Percentiles rank a stretch among this genome's conserved stretches.
phyloP scores from a whole-genome alignment of 2,329 filamentous ascomycete genomes.

The Plenodomus biglobosus region DNA sequence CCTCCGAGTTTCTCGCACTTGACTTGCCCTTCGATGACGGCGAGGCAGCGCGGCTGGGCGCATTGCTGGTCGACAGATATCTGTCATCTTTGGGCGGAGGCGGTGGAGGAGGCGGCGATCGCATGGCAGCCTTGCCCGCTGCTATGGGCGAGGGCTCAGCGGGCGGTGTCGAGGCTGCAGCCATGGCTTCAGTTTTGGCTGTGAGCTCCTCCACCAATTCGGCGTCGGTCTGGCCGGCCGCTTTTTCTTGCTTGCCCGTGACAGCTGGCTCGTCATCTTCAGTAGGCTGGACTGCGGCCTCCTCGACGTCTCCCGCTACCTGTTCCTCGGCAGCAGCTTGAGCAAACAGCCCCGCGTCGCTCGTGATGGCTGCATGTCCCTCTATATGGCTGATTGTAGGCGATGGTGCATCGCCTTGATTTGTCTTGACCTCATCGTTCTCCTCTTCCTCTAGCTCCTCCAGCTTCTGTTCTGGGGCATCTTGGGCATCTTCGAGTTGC shows the following conservation, averaged over 20 bases:
- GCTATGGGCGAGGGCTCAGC: slow-evolving; percentile 22
- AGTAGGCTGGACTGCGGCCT: no score
- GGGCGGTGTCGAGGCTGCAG: slow-evolving; percentile 24
- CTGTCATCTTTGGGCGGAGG: slow-evolving; percentile 55
- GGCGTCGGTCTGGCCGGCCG: slow-evolving; percentile 5
- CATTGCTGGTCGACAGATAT: slow-evolving; percentile 49
- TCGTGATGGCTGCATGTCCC: slow-evolving; percentile 5
- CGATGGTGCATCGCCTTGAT: neutral
- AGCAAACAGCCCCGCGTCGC: slow-evolving; percentile 27
- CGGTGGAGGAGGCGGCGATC: slow-evolving; percentile 48
- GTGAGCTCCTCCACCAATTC: slow-evolving; percentile 20
- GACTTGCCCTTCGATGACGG: slow-evolving; percentile 41
- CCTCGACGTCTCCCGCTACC: no score
- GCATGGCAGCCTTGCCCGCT: slow-evolving; percentile 33
- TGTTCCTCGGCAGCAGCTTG: slow-evolving; percentile 9
- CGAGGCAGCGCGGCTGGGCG: slow-evolving; percentile 46
- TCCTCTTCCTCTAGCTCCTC: slow-evolving; percentile 15
- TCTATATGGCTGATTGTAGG: neutral
- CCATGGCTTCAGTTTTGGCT: slow-evolving; percentile 18
- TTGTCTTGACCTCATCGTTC: slow-evolving; percentile 6
- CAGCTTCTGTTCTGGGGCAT: slow-evolving; percentile 21
- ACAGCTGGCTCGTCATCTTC: neutral
- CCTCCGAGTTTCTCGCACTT: slow-evolving; percentile 44
- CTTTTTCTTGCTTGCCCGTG: neutral
- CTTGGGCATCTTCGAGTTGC: slow-evolving; percentile 33